Evolutionary conservation across 106 monocot species (phyloP), one percentile per base, ranked within the genome.

Genomic region (Xerophyta viscosa): DNA sequence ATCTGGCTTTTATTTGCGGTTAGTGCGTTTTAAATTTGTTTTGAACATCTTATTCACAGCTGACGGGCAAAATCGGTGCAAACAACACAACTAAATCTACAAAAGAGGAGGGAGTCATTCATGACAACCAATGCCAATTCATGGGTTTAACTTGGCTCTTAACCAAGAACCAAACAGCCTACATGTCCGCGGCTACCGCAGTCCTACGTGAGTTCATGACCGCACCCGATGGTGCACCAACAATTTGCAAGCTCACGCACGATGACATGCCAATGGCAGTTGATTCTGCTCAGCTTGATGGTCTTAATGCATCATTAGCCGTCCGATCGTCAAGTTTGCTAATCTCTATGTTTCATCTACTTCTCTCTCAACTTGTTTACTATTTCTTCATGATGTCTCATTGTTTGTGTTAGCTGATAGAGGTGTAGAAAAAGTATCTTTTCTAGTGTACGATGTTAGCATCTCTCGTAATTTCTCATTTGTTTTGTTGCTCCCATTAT

Each of bases 111-210:
- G 11, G 14, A 3, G 20, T 6, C 27, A 7, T 24, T 17, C 53
- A 50, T 26, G 53, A 65, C 20, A 56, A 77, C 15, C 80, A 91
- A 27, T 93, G 93, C 77, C 72, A 93, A 62, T 64, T 88, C 15
- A 77, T 88, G 93, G 93, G 87, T 4, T 24, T 93, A 58, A 88
- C 84, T 31, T 93, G 93, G 93, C 81, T 93, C 12, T 77, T 93
- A 20, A 56, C 71, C 18, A 65, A 52, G 61, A 93, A 93, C 77
- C 68, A 66, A 31, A 93, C 88, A 37, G 66, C 22, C 28, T 93
- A 84, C 69, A 74, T 88, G 45, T 68, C 77, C 14, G 41, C 84
- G 2, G 77, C 62, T 47, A 76, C 75, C 17, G 54, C 71, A 31
- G 77, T 88, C 31, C 63, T 93, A 31, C 70, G 80, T 6, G 76